Evolutionary conservation across 1,284 basidiomycete genomes (phyloP), one percentile per base, ranked within the genome.

Genomic region (Ustilago sp.): DNA sequence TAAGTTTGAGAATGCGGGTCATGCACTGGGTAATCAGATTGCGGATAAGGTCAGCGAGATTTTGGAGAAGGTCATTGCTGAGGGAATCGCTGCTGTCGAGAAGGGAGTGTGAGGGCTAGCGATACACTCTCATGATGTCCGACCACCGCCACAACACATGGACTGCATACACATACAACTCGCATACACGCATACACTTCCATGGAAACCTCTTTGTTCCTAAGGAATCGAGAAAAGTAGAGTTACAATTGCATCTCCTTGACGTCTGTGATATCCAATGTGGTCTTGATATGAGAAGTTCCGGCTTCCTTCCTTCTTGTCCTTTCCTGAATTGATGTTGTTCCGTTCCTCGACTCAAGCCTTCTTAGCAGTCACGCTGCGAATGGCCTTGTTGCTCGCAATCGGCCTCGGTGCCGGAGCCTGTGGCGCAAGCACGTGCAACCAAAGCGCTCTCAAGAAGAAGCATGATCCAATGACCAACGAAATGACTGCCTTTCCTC

Each of bases 1-100:
- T 6, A 86, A 90, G 61, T 93, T 91, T 89, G 83, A 89, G 55
- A 87, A 87, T 2, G 90, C 90, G 0, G 93, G 93, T 0, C 93
- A 94, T 85, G 92, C 88, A 2, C 82, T 93, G 28, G 88, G 90
- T 52, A 80, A 87, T 7, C 93, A 94, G 83, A 78, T 71, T 45
- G 68, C 72, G 2, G 70, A 70, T 1, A 45, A 59, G 45, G 71
- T 83, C n/a, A 81, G 81, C 57, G 41, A 17, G 34, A 67, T 79
- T 43, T 58, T 82, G 32, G 64, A 65, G n/a, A 52, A 51, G 19
- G 55, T 68, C 13, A 60, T 77, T 45, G 56, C 45, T 0, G 58
- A 77, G 39, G 75, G 63, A 2, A 52, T 39, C 34, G 54, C 45
- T n/a, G 51, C 28, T n/a, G 63, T 35, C 6, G 58, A 65, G 41